These are phyloP conservation scores for Fusarium sacchari DNA, from an alignment of 2,329 filamentous ascomycete genomes.

Conservation along the genomic window DNA sequence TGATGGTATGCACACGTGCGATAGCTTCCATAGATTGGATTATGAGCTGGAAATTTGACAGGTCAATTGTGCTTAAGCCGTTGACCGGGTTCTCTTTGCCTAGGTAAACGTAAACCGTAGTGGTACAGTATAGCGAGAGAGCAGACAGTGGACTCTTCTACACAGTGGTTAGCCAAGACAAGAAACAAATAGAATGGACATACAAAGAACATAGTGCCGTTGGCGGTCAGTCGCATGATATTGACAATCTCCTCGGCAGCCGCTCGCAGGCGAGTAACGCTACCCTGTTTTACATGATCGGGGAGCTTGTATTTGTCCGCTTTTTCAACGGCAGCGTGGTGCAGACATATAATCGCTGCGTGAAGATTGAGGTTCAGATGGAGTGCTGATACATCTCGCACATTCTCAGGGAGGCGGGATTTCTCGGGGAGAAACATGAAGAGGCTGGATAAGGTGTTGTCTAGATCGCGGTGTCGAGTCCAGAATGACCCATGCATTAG, in stretches of 20 bases:
- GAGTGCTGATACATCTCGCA: slow-evolving; percentile 76
- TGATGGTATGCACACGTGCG: slow-evolving; percentile 77
- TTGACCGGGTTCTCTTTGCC: slow-evolving; percentile 73
- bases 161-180: not conserved
- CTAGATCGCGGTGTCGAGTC: slow-evolving; percentile 84
- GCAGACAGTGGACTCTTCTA: slow-evolving; percentile 58
- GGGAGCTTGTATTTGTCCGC: slow-evolving; percentile 77
- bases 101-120: slow-evolving; percentile 84
- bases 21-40: slow-evolving; percentile 81
- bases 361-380: slow-evolving; percentile 91
- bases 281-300: slow-evolving; percentile 72
- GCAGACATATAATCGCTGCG: slow-evolving; percentile 86
- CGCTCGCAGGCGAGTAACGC: slow-evolving; percentile 77
- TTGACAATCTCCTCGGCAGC: slow-evolving; percentile 86
- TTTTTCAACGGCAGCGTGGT: slow-evolving; percentile 88
- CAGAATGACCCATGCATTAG: slow-evolving; percentile 82
- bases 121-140: slow-evolving; percentile 86
- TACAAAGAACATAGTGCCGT: slow-evolving; percentile 74
- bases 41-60: slow-evolving; percentile 75
- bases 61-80: slow-evolving; percentile 60
- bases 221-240: slow-evolving; percentile 82
- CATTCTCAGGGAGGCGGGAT: slow-evolving; percentile 75
- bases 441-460: slow-evolving; percentile 80
- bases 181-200: slow-evolving; percentile 45
- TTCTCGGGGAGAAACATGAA: slow-evolving; percentile 82